Conservation (phyloP, 2,329 filamentous ascomycete genomes). For the Colletotrichum higginsianum region DNA sequence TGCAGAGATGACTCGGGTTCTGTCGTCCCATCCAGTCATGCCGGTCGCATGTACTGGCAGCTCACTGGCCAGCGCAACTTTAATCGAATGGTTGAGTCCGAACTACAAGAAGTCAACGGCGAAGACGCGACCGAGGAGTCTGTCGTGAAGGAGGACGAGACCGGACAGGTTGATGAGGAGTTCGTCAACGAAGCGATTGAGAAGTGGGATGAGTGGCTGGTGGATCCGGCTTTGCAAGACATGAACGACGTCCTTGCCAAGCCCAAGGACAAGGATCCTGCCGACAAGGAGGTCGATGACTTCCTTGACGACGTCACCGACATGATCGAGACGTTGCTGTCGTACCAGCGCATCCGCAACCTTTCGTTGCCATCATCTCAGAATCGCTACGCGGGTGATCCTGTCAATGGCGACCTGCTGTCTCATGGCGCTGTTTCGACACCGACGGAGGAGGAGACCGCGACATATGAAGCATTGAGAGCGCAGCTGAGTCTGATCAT, state of each 20-base stretch:
- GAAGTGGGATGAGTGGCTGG: constrained; percentile 69
- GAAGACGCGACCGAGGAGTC: constrained; percentile 52
- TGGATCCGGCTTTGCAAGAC: constrained; percentile 68
- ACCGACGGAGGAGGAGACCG: constrained; percentile 74
- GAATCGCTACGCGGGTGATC: constrained; percentile 72
- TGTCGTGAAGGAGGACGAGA: constrained; percentile 49
- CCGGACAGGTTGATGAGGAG: constrained; percentile 61
- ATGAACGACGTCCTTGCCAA: constrained; percentile 64
- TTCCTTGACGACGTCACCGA: constrained; percentile 82
- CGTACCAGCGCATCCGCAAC: constrained; percentile 85
- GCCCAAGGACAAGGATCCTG: constrained; percentile 53
- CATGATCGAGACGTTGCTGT: constrained; percentile 81
- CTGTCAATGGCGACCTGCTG: constrained; percentile 77
- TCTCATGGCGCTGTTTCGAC: constrained; percentile 76
- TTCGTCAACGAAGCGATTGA: constrained; percentile 69
- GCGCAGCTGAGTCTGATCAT: constrained; percentile 82
- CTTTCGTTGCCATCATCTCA: constrained; percentile 76
- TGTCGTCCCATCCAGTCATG: constrained; percentile 76
- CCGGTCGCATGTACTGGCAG: constrained; percentile 84
- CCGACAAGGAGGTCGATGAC: constrained; percentile 38
- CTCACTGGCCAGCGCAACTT: constrained; percentile 76
- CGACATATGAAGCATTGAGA: constrained; percentile 81
- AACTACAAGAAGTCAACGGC: constrained; percentile 59
- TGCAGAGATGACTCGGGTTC: constrained; percentile 81
- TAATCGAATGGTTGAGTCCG: constrained; percentile 73